These are phyloP conservation scores for Calonectria naviculata DNA, from an alignment of 2,329 filamentous ascomycete genomes.

Conservation along the genomic window DNA sequence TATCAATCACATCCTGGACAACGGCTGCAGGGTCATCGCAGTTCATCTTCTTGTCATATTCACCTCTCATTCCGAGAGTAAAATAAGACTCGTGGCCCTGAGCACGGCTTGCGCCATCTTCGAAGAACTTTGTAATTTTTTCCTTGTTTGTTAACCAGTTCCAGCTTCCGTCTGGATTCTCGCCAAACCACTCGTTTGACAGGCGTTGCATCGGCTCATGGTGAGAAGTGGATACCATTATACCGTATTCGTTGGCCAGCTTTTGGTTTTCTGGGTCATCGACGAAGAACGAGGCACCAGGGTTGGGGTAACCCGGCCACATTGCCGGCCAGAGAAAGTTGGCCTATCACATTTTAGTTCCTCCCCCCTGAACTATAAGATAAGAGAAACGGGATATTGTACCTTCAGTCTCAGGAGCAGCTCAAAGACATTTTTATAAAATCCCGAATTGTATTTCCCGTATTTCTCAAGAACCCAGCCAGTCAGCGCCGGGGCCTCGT, in stretches of 20 bases:
- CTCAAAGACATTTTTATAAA: constrained; percentile 73
- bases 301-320: constrained; percentile 63
- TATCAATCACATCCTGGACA: constrained; percentile 64
- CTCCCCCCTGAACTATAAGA: neutral
- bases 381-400: neutral
- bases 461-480: constrained; percentile 65
- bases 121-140: constrained; percentile 68
- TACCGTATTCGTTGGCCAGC: constrained; percentile 73
- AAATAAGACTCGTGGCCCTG: constrained; percentile 68
- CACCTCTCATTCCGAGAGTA: constrained; percentile 70
- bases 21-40: constrained; percentile 62
- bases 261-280: constrained; percentile 76
- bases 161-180: constrained; percentile 62
- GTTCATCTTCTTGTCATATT: constrained; percentile 64
- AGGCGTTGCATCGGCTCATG: constrained; percentile 74
- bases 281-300: constrained; percentile 72
- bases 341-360: constrained; percentile 60
- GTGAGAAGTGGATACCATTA: constrained; percentile 73
- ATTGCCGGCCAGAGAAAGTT: constrained; percentile 81
- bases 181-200: constrained; percentile 59
- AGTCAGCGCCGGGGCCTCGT: constrained; percentile 59
- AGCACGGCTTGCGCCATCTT: constrained; percentile 64
- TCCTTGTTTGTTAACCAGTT: constrained; percentile 67
- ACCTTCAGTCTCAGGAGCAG: constrained; percentile 49
- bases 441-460: constrained; percentile 63